Evolutionary conservation across 306 rosid genomes (phyloP), one percentile per base, ranked within the genome.

Genomic region (Cucumis hystrix): DNA sequence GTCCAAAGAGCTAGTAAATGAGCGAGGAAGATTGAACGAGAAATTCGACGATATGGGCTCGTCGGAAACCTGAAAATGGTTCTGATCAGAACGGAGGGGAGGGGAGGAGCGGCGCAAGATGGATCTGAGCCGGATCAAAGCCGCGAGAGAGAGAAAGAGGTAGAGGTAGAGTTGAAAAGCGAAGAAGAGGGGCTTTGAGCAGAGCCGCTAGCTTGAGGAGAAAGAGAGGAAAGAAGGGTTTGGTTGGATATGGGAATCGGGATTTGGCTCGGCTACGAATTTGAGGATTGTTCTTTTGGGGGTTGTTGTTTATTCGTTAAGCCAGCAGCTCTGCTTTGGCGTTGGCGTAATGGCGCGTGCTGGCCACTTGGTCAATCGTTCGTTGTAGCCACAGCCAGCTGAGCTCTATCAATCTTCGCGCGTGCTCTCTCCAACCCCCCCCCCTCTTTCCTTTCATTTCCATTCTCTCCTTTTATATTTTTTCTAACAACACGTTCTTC

Each of bases 51-150:
- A 74, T 6, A 18, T n/a, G 78, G 35, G 49, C 11, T 35, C 54
- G 67, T 40, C 25, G 52, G 69, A 15, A 59, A 10, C 20, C n/a
- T 20, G 66, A 25, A 75, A 75, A 56, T 39, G 39, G 8, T 13
- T 59, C n/a, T n/a, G 54, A 16, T 5, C 39, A 37, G 55, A 67
- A 78, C 49, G 80, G 72, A 68, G 76, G 69, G 76, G 79, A 81
- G 69, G 69, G 41, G 30, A 33, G n/a, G 83, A 77, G 60, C 87
- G 82, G 87, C 84, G 83, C 79, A 30, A 73, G 41, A 41, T 59
- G 49, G 77, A 74, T 79, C 82, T 64, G 82, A 88, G 89, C 89
- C 88, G 87, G 86, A 84, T 84, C 81, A 40, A 37, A 84, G 89
- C 85, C 85, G 86, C 78, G 71, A 67, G 80, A 82, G 66, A 17